Conservation (phyloP, 192 early-diverging fungal species). For the Coemansia sp. region DNA sequence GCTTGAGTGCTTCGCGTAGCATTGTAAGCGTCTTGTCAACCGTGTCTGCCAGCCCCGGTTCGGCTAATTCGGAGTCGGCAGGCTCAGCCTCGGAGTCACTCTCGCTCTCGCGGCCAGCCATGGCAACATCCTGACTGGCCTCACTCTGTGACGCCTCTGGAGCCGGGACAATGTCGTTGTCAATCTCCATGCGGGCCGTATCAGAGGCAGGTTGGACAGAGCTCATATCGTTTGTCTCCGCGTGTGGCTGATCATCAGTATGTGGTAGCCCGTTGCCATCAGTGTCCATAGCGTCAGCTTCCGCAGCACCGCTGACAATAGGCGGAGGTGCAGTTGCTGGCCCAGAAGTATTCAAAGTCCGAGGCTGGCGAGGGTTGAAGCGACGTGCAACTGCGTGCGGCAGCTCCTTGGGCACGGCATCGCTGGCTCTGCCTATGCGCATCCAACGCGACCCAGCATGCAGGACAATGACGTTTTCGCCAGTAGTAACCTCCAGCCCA, state of each 20-base stretch:
- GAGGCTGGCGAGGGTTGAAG: constrained; percentile 22
- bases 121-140: constrained; percentile 2
- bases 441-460: constrained; percentile 85
- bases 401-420: constrained; percentile 74
- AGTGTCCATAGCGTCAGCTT: constrained; percentile 15
- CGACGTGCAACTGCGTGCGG: constrained; percentile 82
- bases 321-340: neutral
- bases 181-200: neutral
- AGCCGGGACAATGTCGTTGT: neutral
- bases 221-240: neutral
- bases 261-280: constrained; percentile 9
- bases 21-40: constrained; percentile 39
- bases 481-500: constrained; percentile 32
- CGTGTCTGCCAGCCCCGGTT: constrained; percentile 3
- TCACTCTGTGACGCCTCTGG: constrained; percentile 13
- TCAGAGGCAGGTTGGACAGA: neutral
- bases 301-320: neutral
- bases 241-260: neutral
- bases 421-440: constrained; percentile 80
- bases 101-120: neutral
- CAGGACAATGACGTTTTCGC: constrained; percentile 78
- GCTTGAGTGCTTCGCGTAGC: constrained; percentile 73
- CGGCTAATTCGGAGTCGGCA: neutral
- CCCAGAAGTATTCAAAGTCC: neutral
- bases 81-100: neutral